Percentiles rank a stretch among this genome's conserved stretches.
phyloP scores from a whole-genome alignment of 2,329 filamentous ascomycete species.

The Thielaviopsis populi region DNA sequence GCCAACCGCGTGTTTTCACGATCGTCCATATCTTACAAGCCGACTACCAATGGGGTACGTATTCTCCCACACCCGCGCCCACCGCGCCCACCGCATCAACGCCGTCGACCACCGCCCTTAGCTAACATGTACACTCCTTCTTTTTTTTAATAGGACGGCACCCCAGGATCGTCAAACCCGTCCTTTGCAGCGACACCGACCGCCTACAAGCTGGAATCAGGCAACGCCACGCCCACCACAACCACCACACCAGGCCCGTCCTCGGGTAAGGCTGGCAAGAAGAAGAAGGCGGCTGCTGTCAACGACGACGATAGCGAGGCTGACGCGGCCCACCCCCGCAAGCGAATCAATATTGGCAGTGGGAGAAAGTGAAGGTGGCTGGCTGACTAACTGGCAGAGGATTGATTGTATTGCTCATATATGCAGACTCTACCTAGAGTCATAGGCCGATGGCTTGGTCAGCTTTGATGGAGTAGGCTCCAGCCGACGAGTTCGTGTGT shows the following conservation, averaged over 20 bases:
- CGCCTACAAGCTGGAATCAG: conserved; percentile 29
- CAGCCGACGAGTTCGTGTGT: no score
- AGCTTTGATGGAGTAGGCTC: no score
- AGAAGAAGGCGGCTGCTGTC: conserved; percentile 39
- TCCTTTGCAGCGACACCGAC: conserved; percentile 41
- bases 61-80: conserved; percentile 5
- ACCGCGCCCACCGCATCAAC: neutral
- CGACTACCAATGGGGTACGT: conserved; percentile 26
- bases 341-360: conserved; percentile 43
- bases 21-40: conserved; percentile 47
- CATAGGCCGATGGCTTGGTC: no score
- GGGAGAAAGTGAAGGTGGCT: conserved; percentile 33
- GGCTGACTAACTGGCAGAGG: neutral
- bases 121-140: neutral
- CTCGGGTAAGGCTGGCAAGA: conserved; percentile 33
- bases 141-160: conserved; percentile 26
- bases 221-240: conserved; percentile 29
- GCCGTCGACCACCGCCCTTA: neutral
- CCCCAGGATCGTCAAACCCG: conserved; percentile 30
- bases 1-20: conserved; percentile 59
- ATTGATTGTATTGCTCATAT: no score
- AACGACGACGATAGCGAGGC: conserved; percentile 43
- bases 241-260: conserved; percentile 38
- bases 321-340: conserved; percentile 38
- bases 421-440: neutral